Conservation (phyloP, 306 rosid species). For the Ochetophila trinervis region DNA sequence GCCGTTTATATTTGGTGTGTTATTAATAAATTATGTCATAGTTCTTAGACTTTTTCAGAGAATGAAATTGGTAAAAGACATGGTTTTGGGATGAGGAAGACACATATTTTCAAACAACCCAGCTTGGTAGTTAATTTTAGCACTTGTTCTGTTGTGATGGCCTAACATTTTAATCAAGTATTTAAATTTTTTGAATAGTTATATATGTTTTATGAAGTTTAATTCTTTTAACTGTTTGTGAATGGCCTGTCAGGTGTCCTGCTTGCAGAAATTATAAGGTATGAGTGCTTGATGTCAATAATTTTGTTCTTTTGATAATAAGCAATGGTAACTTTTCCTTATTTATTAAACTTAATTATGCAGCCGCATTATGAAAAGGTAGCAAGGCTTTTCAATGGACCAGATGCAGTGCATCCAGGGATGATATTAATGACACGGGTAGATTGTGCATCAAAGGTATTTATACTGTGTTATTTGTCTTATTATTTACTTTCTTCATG, state of each 20-base stretch:
- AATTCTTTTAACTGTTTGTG: slow-evolving; percentile 8
- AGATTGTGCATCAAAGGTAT: slow-evolving; percentile 91
- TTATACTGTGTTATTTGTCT: slow-evolving; percentile 18
- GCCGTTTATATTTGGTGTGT: not conserved
- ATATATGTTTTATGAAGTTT: slow-evolving; percentile 13
- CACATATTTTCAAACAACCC: not conserved
- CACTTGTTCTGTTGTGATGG: not conserved
- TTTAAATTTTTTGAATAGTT: slow-evolving; percentile 1
- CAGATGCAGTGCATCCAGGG: slow-evolving; percentile 92
- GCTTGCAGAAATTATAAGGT: slow-evolving; percentile 99
- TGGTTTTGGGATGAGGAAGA: not conserved
- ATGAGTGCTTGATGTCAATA: slow-evolving; percentile 15
- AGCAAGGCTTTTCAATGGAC: slow-evolving; percentile 96
- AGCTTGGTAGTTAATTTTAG: not conserved
- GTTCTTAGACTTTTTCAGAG: not conserved
- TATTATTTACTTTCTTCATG: not conserved
- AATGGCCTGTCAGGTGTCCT: slow-evolving; percentile 66
- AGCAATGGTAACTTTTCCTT: not conserved
- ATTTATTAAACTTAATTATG: slow-evolving; percentile 22
- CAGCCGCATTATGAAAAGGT: slow-evolving; percentile 96
- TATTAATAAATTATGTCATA: not conserved
- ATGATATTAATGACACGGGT: slow-evolving; percentile 80
- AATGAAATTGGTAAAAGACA: not conserved
- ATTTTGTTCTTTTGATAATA: not conserved
- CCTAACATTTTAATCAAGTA: too few relatives aligned